Conservation (phyloP, 2,329 filamentous ascomycete species). For the Fusarium luffae region DNA sequence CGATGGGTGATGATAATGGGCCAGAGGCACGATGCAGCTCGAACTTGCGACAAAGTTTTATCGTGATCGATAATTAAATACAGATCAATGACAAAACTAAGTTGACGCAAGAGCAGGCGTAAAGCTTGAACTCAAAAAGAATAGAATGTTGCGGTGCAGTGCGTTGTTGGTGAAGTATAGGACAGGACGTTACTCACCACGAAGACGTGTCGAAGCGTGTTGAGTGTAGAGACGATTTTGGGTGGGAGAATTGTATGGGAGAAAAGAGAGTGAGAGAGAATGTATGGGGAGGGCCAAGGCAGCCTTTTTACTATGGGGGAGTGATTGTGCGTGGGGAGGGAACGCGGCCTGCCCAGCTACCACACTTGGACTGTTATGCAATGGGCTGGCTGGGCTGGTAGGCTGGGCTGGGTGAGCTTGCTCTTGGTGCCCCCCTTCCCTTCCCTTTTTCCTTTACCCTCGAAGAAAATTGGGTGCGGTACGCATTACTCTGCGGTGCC, state of each 20-base stretch:
- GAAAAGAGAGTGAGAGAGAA: slow-evolving; percentile 65
- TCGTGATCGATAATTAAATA: slow-evolving; percentile 35
- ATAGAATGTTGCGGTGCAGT: slow-evolving; percentile 49
- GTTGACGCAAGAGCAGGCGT: slow-evolving; percentile 21
- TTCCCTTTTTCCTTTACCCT: slow-evolving; percentile 23
- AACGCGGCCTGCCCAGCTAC: slow-evolving; percentile 46
- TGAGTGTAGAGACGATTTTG: slow-evolving; percentile 58
- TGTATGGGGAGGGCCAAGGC: slow-evolving; percentile 65
- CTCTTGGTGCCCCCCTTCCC: slow-evolving; percentile 37
- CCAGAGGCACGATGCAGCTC: slow-evolving; percentile 32
- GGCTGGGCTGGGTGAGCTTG: slow-evolving; percentile 32
- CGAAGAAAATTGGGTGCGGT: slow-evolving; percentile 44
- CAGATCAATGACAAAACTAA: slow-evolving; percentile 11
- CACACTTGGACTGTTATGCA: slow-evolving; percentile 44
- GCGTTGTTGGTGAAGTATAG: slow-evolving; percentile 42
- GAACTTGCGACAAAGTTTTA: slow-evolving; percentile 39
- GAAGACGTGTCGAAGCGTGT: slow-evolving; percentile 54
- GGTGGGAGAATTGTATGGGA: slow-evolving; percentile 71
- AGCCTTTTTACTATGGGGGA: slow-evolving; percentile 74
- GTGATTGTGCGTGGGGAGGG: slow-evolving; percentile 64
- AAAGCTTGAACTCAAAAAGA: slow-evolving; percentile 50
- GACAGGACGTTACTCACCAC: slow-evolving; percentile 63
- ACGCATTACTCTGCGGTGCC: slow-evolving; percentile 24
- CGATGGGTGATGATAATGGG: slow-evolving; percentile 33
- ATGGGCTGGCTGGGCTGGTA: slow-evolving; percentile 30